Evolutionary conservation across 2,329 filamentous ascomycete genomes (phyloP).

Genomic region (Trichophyton equinum): DNA sequence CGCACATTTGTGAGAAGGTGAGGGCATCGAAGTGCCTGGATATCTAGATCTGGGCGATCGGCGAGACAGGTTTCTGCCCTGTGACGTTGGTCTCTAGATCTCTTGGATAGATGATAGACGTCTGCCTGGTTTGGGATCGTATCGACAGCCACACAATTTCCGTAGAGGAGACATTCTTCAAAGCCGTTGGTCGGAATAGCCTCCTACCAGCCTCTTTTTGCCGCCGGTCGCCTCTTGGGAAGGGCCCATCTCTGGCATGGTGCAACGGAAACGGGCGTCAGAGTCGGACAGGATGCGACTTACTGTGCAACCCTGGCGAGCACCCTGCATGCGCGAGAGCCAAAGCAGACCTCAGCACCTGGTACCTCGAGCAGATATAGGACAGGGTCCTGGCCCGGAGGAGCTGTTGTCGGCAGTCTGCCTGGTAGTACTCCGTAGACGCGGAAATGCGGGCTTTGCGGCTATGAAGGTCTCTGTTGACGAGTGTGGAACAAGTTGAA

Average conservation of each 20-base stretch:
- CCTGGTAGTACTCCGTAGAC: background rate
- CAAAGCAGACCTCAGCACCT: background rate
- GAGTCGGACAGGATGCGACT: slow-evolving; percentile 2
- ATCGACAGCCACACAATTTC: background rate
- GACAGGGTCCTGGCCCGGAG: background rate
- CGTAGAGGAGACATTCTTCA: background rate
- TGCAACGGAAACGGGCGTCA: slow-evolving; percentile 3
- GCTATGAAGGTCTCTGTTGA: background rate
- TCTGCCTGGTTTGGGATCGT: background rate
- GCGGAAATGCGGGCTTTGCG: background rate
- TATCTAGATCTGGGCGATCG: background rate
- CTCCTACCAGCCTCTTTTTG: background rate
- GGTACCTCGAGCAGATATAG: background rate
- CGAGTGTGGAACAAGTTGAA: background rate
- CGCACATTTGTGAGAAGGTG: background rate
- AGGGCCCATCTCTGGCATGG: background rate
- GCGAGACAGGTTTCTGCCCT: background rate
- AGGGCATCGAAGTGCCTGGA: background rate
- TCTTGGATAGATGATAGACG: background rate
- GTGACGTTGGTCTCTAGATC: background rate
- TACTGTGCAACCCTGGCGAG: background rate
- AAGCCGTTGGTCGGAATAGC: background rate
- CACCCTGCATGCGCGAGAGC: background rate
- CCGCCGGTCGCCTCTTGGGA: background rate
- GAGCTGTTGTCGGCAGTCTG: background rate